Evolutionary conservation across 768 basidiomycete species (phyloP).

Genomic region (Leccinum variicolor): DNA sequence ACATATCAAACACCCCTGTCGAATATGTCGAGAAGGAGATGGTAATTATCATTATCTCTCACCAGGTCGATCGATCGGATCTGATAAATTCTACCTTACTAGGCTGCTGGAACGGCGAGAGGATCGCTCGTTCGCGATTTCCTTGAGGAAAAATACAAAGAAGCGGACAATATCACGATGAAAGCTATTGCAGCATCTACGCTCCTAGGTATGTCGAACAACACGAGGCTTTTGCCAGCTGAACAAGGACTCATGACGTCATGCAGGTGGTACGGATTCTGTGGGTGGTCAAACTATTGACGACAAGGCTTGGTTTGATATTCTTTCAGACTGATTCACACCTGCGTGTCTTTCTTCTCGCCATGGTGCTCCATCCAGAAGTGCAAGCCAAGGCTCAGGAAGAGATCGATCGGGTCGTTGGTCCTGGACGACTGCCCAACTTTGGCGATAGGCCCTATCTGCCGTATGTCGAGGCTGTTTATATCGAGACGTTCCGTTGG

Average conservation of each 20-base stretch:
- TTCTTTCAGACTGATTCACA: conserved; percentile 10
- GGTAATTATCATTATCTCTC: conserved; percentile 5
- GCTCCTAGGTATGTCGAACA: conserved; percentile 19
- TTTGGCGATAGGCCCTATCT: conserved; percentile 25
- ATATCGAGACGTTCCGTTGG: conserved; percentile 33
- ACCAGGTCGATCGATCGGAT: background rate
- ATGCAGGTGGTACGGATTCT: conserved; percentile 25
- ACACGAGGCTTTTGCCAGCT: background rate
- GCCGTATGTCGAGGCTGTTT: conserved; percentile 32
- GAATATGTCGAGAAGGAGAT: conserved; percentile 24
- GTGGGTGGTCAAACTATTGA: conserved; percentile 8
- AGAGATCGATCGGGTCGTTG: conserved; percentile 32
- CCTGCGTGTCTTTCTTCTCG: conserved; percentile 29
- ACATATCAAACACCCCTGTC: conserved; percentile 19
- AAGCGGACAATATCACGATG: conserved; percentile 6
- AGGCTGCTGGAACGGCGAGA: conserved; percentile 22
- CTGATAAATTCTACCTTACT: background rate
- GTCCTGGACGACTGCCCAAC: conserved; percentile 28
- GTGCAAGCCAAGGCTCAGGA: conserved; percentile 30
- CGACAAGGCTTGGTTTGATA: background rate
- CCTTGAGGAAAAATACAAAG: background rate
- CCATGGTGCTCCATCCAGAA: conserved; percentile 33
- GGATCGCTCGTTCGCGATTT: conserved; percentile 22
- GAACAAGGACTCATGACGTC: background rate
- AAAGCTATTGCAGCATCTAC: conserved; percentile 21